A percentile compares a stretch with the other conserved stretches of the same genome.
phyloP scores from a whole-genome alignment of 2,329 filamentous ascomycete genomes.

The Calonectria pauciramosa region DNA sequence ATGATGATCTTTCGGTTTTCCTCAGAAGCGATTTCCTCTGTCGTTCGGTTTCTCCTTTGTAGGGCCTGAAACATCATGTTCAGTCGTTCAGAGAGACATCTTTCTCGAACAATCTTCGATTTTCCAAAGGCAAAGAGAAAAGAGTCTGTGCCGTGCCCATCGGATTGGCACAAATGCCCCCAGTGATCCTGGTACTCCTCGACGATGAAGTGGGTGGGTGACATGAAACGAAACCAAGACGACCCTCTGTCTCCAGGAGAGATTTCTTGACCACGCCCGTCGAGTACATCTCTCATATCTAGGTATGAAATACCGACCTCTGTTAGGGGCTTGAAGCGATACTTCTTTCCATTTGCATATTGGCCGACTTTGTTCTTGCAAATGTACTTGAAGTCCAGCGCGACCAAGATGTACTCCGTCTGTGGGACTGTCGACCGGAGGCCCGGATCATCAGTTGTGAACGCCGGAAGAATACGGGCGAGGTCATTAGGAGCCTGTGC shows the following conservation, averaged over 20 bases:
- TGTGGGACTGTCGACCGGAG: background rate
- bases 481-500: slow-evolving; percentile 1
- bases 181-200: slow-evolving; percentile 28
- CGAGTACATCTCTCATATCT: slow-evolving; percentile 30
- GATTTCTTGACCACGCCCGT: background rate
- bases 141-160: slow-evolving; percentile 13
- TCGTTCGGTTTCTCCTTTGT: slow-evolving; percentile 24
- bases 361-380: slow-evolving; percentile 10
- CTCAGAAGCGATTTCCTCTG: slow-evolving; percentile 7
- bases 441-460: background rate
- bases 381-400: slow-evolving; percentile 27
- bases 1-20: slow-evolving; percentile 27
- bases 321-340: slow-evolving; percentile 19
- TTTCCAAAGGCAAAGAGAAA: slow-evolving; percentile 35
- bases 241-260: slow-evolving; percentile 30
- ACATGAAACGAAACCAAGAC: slow-evolving; percentile 36
- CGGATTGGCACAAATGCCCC: slow-evolving; percentile 17
- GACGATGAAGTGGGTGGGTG: slow-evolving; percentile 25
- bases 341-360: background rate
- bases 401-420: slow-evolving; percentile 26
- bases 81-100: background rate
- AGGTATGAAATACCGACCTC: slow-evolving; percentile 28
- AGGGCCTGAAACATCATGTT: background rate
- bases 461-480: background rate
- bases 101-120: slow-evolving; percentile 22